Percentiles rank a stretch among this genome's conserved stretches.
phyloP scores from a whole-genome alignment of 768 basidiomycete genomes.

The Tulasnella calospora region DNA sequence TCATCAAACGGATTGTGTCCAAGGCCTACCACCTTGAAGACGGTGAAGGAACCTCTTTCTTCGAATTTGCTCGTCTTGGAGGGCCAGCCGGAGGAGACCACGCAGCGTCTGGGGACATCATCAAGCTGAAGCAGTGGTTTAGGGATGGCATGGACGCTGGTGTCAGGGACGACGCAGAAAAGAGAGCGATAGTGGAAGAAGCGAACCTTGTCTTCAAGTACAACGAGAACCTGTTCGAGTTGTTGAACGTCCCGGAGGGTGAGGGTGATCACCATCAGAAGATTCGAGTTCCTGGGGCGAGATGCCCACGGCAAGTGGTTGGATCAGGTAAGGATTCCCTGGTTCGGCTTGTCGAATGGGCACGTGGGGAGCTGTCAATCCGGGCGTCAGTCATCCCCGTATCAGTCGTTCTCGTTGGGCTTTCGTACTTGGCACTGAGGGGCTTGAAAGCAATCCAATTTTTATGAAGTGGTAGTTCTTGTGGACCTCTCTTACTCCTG shows the following conservation, averaged over 20 bases:
- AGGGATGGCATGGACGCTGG: constrained; percentile 52
- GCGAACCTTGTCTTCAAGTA: constrained; percentile 48
- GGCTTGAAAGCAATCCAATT: neutral
- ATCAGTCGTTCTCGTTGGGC: neutral
- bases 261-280: constrained; percentile 44
- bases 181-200: constrained; percentile 49
- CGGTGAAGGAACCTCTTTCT: constrained; percentile 61
- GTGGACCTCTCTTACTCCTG: too few species aligned
- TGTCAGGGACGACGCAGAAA: constrained; percentile 42
- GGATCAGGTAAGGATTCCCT: neutral
- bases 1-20: constrained; percentile 55
- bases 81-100: constrained; percentile 31
- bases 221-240: constrained; percentile 46
- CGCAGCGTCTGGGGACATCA: constrained; percentile 56
- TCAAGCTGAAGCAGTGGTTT: constrained; percentile 70
- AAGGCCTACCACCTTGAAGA: constrained; percentile 60
- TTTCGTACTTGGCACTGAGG: neutral
- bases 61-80: constrained; percentile 57
- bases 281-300: neutral
- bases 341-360: neutral
- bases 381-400: neutral
- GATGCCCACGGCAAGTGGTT: neutral
- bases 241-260: constrained; percentile 33
- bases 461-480: neutral
- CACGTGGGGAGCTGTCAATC: neutral